Conservation (phyloP, 179 eudicot genomes). For the Nepenthes alata region DNA sequence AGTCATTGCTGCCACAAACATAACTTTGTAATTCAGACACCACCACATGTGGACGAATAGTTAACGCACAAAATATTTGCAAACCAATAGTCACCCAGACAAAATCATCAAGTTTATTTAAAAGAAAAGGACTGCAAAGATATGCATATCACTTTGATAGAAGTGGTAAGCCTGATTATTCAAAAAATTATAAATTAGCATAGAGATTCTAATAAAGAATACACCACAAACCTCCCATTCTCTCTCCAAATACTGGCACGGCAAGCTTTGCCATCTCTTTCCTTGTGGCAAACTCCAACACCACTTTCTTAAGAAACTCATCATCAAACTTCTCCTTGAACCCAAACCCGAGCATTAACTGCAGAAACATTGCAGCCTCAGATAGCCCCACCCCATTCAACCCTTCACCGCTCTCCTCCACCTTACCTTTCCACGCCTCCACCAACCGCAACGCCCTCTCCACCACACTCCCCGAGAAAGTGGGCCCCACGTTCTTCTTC, state of each 20-base stretch:
- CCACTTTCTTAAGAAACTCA: constrained; percentile 34
- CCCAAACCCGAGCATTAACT: constrained; percentile 43
- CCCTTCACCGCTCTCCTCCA: constrained; percentile 14
- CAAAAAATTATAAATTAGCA: too few relatives aligned
- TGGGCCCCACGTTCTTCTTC: constrained; percentile 6
- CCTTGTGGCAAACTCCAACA: constrained; percentile 30
- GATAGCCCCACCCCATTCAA: constrained; percentile 29
- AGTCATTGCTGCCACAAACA: too few relatives aligned
- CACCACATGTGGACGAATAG: too few relatives aligned
- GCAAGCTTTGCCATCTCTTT: constrained; percentile 52
- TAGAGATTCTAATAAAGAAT: not conserved
- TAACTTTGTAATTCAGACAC: too few relatives aligned
- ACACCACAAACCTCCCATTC: constrained; percentile 29
- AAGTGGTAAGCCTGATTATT: not conserved
- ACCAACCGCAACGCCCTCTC: constrained; percentile 27
- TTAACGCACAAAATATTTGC: too few relatives aligned
- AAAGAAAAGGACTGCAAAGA: too few relatives aligned
- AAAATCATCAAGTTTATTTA: too few relatives aligned
- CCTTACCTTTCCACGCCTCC: constrained; percentile 30
- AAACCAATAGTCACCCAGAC: too few relatives aligned
- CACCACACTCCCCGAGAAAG: constrained; percentile 16
- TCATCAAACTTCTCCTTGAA: constrained; percentile 37
- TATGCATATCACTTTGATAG: too few relatives aligned
- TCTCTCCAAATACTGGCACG: constrained; percentile 32
- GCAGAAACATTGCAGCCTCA: constrained; percentile 43